Percentiles rank a stretch among this genome's conserved stretches.
Conservation (phyloP, 2,329 filamentous ascomycete species). For the Aspergillus felis region DNA sequence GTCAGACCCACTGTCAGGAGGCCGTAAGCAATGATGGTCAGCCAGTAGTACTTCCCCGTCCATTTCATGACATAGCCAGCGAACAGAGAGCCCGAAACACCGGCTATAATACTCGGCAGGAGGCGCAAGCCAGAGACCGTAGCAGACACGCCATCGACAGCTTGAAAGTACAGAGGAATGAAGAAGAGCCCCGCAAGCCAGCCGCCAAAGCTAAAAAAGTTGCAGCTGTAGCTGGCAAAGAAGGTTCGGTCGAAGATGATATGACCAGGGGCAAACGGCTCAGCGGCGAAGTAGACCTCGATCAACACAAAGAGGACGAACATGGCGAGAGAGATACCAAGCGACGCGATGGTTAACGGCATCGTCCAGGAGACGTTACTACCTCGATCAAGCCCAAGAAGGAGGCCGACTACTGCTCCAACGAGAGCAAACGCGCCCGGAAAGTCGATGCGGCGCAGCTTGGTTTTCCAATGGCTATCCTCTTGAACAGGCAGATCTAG, state of each 20-base stretch:
- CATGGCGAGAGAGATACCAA: constrained; percentile 54
- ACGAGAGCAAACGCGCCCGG: constrained; percentile 65
- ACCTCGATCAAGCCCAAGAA: constrained; percentile 68
- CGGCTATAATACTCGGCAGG: constrained; percentile 61
- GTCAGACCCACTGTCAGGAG: constrained; percentile 53
- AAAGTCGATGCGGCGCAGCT: constrained; percentile 68
- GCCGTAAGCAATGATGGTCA: constrained; percentile 58
- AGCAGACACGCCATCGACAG: constrained; percentile 61
- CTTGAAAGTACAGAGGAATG: constrained; percentile 75
- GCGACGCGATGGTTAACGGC: constrained; percentile 54
- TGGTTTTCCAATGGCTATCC: constrained; percentile 60
- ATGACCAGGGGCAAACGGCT: constrained; percentile 72
- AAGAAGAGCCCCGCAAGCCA: constrained; percentile 64
- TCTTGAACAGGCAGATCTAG: constrained; percentile 59
- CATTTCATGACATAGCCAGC: constrained; percentile 65
- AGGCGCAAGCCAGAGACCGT: constrained; percentile 62
- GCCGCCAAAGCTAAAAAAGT: constrained; percentile 66
- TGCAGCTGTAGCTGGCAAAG: constrained; percentile 64
- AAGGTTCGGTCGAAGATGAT: constrained; percentile 66
- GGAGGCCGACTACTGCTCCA: constrained; percentile 60
- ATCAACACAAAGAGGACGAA: constrained; percentile 66
- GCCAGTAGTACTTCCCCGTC: constrained; percentile 67
- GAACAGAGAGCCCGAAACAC: constrained; percentile 61
- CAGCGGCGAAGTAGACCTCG: constrained; percentile 62
- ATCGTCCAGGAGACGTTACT: constrained; percentile 67